phyloP scores from a whole-genome alignment of 1,284 basidiomycete genomes.

The Leccinum subrobustum region DNA sequence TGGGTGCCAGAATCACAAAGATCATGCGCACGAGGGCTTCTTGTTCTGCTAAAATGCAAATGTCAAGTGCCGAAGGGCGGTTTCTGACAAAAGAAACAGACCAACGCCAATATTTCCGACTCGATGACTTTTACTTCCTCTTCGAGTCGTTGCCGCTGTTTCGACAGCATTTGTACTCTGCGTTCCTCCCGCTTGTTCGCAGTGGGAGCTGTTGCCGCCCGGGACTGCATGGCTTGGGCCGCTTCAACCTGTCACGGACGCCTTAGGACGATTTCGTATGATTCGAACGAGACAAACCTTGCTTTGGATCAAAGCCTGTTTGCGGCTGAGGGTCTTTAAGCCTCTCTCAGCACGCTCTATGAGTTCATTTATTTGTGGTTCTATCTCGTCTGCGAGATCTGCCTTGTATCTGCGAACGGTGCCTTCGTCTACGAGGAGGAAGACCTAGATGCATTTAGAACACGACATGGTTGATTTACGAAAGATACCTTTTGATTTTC shows the following conservation, averaged over 20 bases:
- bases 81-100: constrained; percentile 26
- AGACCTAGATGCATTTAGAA: constrained; percentile 47
- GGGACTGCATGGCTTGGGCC: constrained; percentile 42
- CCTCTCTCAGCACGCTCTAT: constrained; percentile 70
- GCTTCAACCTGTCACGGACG: constrained; percentile 47
- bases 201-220: constrained; percentile 46
- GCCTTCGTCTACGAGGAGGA: constrained; percentile 65
- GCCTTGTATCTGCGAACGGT: constrained; percentile 69
- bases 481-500: constrained; percentile 57
- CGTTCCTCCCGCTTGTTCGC: constrained; percentile 65
- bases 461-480: neutral
- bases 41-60: constrained; percentile 24
- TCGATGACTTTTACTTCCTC: constrained; percentile 54
- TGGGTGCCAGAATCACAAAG: neutral
- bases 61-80: neutral
- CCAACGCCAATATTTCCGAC: constrained; percentile 57
- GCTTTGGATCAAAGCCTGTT: constrained; percentile 53
- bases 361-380: constrained; percentile 73
- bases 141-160: constrained; percentile 63
- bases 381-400: constrained; percentile 71
- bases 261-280: neutral
- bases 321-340: constrained; percentile 54
- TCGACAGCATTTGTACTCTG: constrained; percentile 57
- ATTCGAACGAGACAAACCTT: constrained; percentile 44
- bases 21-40: constrained; percentile 8